phyloP scores from a whole-genome alignment of 164 flowering plant genomes.

The Aristolochia californica region DNA sequence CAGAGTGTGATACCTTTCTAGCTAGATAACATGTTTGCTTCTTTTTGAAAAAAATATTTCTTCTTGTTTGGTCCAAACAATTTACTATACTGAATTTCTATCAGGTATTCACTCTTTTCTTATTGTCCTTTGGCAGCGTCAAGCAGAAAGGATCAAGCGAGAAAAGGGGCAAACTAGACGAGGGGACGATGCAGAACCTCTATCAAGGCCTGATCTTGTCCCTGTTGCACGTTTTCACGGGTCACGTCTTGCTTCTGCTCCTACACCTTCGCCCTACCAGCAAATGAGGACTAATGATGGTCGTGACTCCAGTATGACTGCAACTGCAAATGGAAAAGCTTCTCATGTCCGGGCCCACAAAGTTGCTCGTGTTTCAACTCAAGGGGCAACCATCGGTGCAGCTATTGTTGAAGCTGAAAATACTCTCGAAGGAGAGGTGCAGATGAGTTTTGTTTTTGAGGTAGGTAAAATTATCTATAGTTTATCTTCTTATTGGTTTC shows the following conservation, averaged over 20 bases:
- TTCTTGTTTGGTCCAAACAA: too few species aligned
- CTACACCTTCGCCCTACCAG: constrained; percentile 61
- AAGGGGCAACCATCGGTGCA: constrained; percentile 68
- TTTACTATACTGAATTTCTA: too few species aligned
- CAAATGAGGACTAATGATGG: constrained; percentile 16
- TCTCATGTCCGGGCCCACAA: constrained; percentile 31
- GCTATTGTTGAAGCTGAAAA: constrained; percentile 96
- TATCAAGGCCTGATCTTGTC: constrained; percentile 45
- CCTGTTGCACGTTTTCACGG: constrained; percentile 67
- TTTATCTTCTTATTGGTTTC: not conserved
- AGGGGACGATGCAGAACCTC: constrained; percentile 82
- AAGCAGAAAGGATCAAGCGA: constrained; percentile 74
- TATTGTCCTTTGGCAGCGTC: constrained; percentile 41
- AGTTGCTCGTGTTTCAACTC: constrained; percentile 40
- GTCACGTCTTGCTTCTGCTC: constrained; percentile 82
- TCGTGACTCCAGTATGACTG: constrained; percentile 14
- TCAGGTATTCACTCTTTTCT: not conserved
- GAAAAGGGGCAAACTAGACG: constrained; percentile 62
- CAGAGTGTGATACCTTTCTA: not conserved
- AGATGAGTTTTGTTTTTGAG: not conserved
- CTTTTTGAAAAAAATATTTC: too few species aligned
- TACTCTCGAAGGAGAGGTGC: constrained; percentile 62
- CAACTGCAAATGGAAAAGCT: constrained; percentile 16
- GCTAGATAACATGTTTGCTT: not conserved
- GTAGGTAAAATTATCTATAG: not conserved